Evolutionary conservation across 495 filamentous ascomycete species (phyloP).

Genomic region (Mycothermus thermophilus): DNA sequence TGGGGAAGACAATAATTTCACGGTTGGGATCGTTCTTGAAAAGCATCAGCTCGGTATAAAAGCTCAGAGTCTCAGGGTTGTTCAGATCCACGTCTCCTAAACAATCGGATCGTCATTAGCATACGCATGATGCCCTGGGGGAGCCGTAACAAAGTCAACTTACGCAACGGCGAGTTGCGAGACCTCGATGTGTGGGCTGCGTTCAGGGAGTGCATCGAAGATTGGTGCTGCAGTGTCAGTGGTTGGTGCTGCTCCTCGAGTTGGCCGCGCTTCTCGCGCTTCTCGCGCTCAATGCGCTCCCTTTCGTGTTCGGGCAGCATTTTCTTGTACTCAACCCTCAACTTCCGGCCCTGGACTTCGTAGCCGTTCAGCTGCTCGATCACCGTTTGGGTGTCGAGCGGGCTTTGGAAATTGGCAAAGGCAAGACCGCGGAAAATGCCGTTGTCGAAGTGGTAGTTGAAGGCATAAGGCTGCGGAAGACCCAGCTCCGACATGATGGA

Average conservation of each 20-base stretch:
- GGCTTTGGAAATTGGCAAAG: slow-evolving; percentile 95
- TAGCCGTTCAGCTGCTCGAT: slow-evolving; percentile 89
- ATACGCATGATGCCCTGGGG: slow-evolving; percentile 12
- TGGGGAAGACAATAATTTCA: slow-evolving; percentile 72
- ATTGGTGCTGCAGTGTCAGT: slow-evolving; percentile 60
- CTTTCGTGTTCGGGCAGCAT: slow-evolving; percentile 92
- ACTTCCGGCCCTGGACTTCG: slow-evolving; percentile 84
- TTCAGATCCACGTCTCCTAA: slow-evolving; percentile 73
- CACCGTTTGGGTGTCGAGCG: slow-evolving; percentile 80
- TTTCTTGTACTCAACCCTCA: slow-evolving; percentile 98
- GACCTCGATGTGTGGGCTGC: slow-evolving; percentile 28
- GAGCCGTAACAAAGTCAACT: slow-evolving; percentile 7
- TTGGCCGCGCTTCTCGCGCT: slow-evolving; percentile 90
- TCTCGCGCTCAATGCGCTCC: slow-evolving; percentile 92
- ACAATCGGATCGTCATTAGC: too few relatives aligned
- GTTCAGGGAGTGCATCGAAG: slow-evolving; percentile 69
- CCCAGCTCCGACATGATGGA: slow-evolving; percentile 82
- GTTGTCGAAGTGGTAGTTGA: slow-evolving; percentile 99
- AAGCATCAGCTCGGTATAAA: slow-evolving; percentile 75
- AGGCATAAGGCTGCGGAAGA: slow-evolving; percentile 88
- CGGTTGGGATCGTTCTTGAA: slow-evolving; percentile 69
- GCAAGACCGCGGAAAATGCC: slow-evolving; percentile 92
- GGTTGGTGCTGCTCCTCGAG: slow-evolving; percentile 87
- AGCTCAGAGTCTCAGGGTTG: slow-evolving; percentile 71
- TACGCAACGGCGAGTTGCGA: slow-evolving; percentile 28